Evolutionary conservation across 2,329 filamentous ascomycete species (phyloP).

Genomic region (Sclerotinia sclerotiorum): DNA sequence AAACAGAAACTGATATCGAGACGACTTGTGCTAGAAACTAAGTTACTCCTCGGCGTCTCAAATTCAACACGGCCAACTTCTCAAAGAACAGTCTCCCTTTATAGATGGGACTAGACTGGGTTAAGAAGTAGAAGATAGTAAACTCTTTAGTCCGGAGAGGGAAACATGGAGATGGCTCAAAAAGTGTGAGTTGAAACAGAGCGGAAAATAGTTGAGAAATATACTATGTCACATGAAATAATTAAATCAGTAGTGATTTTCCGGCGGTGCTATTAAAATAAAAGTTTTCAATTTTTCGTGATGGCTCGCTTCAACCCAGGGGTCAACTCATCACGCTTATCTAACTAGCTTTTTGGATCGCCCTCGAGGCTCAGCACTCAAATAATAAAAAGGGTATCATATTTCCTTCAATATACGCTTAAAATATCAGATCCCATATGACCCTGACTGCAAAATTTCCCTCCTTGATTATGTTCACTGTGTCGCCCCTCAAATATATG

Average conservation of each 20-base stretch:
- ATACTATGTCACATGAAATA: background rate
- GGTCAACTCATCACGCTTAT: background rate
- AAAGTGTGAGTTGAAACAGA: background rate
- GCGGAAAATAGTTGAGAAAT: background rate
- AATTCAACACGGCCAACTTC: too few species aligned
- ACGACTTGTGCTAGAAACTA: too few species aligned
- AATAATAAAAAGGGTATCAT: slow-evolving; percentile 11
- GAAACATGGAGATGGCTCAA: background rate
- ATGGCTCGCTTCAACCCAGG: background rate
- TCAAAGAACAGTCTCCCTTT: too few species aligned
- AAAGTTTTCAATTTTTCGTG: background rate
- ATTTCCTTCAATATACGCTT: background rate
- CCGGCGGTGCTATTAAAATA: background rate
- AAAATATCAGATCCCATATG: background rate
- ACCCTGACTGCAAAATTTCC: background rate
- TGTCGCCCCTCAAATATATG: background rate
- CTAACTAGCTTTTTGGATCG: background rate
- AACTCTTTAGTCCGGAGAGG: background rate
- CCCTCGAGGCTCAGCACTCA: background rate
- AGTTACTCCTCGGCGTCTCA: too few species aligned
- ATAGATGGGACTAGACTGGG: background rate
- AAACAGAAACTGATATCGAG: too few species aligned
- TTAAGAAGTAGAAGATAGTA: background rate
- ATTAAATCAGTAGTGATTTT: background rate
- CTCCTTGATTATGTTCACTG: background rate